Percentiles rank a stretch among this genome's conserved stretches.
phyloP scores from a whole-genome alignment of 192 early-diverging fungal species.

The Coemansia reversa region DNA sequence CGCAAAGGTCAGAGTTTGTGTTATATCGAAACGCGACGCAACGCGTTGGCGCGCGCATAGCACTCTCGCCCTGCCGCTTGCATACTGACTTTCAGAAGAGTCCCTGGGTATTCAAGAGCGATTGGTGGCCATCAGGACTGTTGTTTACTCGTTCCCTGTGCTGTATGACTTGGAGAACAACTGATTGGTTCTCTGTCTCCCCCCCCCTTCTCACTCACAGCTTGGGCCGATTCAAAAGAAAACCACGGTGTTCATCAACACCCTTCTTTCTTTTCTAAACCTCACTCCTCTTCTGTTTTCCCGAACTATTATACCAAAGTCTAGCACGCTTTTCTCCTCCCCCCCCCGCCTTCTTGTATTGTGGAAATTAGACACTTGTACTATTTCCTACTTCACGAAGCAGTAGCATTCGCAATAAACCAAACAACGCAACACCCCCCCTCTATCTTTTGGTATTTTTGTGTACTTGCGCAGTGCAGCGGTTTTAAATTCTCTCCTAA shows the following conservation, averaged over 20 bases:
- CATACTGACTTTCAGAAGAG: not conserved
- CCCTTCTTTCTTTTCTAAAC: not conserved
- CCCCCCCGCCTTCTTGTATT: not conserved
- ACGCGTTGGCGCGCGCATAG: not conserved
- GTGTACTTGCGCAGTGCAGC: not conserved
- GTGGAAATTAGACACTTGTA: not conserved
- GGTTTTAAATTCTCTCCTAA: not conserved
- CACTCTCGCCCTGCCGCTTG: not conserved
- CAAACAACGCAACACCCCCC: not conserved
- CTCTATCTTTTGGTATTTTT: not conserved
- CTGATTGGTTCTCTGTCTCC: not conserved
- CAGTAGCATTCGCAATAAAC: not conserved
- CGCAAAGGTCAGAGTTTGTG: not conserved
- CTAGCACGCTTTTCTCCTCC: not conserved
- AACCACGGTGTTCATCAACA: not conserved
- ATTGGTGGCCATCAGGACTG: not conserved
- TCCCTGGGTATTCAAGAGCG: not conserved
- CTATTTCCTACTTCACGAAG: not conserved
- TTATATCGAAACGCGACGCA: not conserved
- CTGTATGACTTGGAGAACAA: not conserved
- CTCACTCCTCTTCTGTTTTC: not conserved
- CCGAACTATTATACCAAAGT: not conserved
- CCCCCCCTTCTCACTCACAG: not conserved
- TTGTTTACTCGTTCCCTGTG: not conserved
- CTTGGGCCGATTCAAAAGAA: not conserved